Conservation (phyloP, 805 yeast species). For the Candida bentonensis region DNA sequence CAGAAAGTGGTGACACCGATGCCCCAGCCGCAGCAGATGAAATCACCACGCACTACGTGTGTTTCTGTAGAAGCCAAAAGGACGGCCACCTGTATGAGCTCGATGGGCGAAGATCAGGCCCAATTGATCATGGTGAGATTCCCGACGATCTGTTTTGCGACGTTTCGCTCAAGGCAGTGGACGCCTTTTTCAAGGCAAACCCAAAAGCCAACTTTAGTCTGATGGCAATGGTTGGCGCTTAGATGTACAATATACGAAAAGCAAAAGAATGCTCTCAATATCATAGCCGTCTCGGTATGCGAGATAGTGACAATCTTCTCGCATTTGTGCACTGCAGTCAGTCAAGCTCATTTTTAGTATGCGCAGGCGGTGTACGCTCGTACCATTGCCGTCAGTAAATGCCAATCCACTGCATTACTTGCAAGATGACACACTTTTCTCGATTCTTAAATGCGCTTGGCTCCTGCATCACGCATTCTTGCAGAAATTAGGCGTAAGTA, state of each 20-base stretch:
- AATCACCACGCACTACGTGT: slow-evolving; percentile 61
- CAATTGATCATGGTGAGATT: slow-evolving; percentile 42
- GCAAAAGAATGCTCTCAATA: slow-evolving; percentile 33
- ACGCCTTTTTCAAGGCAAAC: slow-evolving; percentile 30
- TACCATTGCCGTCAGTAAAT: too few species aligned
- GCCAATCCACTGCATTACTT: too few species aligned
- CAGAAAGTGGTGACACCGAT: slow-evolving; percentile 23
- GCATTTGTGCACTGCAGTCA: neutral
- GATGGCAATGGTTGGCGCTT: slow-evolving; percentile 44
- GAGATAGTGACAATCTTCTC: neutral
- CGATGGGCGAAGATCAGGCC: slow-evolving; percentile 78
- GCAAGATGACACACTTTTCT: too few species aligned
- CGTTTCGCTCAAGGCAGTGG: slow-evolving; percentile 39
- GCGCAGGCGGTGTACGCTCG: neutral
- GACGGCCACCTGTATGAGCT: slow-evolving; percentile 60
- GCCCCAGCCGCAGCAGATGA: slow-evolving; percentile 29
- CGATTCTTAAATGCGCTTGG: too few species aligned
- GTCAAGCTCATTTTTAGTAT: neutral
- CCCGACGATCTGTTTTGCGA: slow-evolving; percentile 43
- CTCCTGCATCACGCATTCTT: too few species aligned
- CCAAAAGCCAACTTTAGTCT: slow-evolving; percentile 43
- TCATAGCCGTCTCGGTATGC: slow-evolving; percentile 47
- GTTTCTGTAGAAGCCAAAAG: slow-evolving; percentile 42
- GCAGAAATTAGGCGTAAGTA: too few species aligned
- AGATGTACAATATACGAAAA: too few species aligned